Conservation (phyloP, 2,329 filamentous ascomycete genomes). For the Sporothrix dimorphospora region DNA sequence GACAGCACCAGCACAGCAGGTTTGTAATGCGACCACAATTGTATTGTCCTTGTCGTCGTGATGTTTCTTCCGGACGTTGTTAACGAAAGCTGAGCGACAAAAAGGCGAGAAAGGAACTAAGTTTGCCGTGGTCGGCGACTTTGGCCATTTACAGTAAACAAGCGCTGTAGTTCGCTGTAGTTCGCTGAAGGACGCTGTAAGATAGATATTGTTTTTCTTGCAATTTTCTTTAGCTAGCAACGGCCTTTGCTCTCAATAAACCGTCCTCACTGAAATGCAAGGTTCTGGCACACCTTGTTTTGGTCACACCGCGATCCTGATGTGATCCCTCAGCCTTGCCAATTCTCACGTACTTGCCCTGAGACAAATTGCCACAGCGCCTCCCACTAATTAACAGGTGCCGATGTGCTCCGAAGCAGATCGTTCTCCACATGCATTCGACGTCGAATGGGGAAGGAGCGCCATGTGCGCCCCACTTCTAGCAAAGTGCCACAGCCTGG, state of each 20-base stretch:
- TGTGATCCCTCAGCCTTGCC: background rate
- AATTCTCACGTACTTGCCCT: no score
- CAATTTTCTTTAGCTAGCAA: no score
- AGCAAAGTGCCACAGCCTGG: background rate
- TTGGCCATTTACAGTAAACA: background rate
- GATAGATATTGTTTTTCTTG: no score
- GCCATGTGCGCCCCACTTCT: background rate
- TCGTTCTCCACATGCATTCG: conserved; percentile 14
- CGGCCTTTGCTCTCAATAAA: background rate
- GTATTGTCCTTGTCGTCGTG: background rate
- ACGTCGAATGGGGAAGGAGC: background rate
- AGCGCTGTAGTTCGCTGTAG: background rate
- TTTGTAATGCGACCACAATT: no score
- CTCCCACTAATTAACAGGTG: background rate
- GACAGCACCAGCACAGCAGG: background rate
- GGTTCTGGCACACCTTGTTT: background rate
- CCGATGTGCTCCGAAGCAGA: conserved; percentile 1
- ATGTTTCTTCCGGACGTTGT: background rate
- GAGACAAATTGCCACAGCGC: no score
- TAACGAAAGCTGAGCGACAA: background rate
- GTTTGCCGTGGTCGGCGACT: background rate
- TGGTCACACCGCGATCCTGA: background rate
- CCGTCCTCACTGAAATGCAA: background rate
- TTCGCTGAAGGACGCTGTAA: no score
- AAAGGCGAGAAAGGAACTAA: conserved; percentile 14